phyloP scores from a whole-genome alignment of 345 rosid genomes.

The Bretschneidera sinensis region DNA sequence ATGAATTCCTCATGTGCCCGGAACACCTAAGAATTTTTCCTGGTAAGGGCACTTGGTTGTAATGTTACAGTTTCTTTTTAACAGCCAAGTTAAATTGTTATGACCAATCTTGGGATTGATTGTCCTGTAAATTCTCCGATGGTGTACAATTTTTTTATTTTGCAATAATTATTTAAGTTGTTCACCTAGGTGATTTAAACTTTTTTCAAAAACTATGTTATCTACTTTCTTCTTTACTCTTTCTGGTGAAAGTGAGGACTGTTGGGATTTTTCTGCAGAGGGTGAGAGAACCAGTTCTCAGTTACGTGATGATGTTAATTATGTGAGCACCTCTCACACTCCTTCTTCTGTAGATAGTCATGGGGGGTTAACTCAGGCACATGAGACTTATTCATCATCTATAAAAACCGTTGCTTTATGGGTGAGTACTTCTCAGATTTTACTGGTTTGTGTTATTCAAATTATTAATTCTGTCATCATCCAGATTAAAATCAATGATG shows the following conservation, averaged over 20 bases:
- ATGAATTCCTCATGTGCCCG: no score
- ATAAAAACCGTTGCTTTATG: conserved; percentile 74
- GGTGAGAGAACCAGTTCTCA: conserved; percentile 30
- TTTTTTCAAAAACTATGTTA: not conserved
- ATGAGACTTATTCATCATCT: conserved; percentile 43
- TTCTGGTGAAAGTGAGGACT: conserved; percentile 1
- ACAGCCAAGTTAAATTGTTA: not conserved
- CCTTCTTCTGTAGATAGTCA: conserved; percentile 22
- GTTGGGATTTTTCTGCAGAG: conserved; percentile 40
- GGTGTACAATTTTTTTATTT: not conserved
- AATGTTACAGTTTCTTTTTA: not conserved
- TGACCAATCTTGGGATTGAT: no score
- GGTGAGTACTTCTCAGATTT: conserved; percentile 40
- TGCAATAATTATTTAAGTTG: not conserved
- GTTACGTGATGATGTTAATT: conserved; percentile 23
- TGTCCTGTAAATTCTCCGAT: not conserved
- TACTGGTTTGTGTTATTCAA: conserved; percentile 7
- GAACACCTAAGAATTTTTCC: no score
- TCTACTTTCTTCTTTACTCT: not conserved
- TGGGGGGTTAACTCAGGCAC: conserved; percentile 30
- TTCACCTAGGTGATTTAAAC: not conserved
- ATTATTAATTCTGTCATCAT: conserved; percentile 6
- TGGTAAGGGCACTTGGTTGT: no score
- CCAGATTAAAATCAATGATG: conserved; percentile 14
- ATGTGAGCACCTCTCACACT: conserved; percentile 14